Evolutionary conservation across 768 basidiomycete genomes (phyloP), one percentile per base, ranked within the genome.

Genomic region (Coprinopsis cinerea): DNA sequence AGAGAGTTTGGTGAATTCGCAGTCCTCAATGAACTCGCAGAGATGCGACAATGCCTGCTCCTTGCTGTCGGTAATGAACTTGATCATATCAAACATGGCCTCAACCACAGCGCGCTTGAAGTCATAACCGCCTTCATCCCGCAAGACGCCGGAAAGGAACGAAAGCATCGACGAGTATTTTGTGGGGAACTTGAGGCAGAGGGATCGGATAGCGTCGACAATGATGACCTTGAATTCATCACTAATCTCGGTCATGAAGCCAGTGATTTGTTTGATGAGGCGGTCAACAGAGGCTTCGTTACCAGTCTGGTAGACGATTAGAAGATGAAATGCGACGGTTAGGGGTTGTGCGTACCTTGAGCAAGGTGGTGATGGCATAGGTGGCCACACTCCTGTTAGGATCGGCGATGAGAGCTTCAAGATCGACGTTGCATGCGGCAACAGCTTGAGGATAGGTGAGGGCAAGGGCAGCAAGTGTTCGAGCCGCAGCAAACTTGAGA

Each of bases 201-300:
- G 82, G 7, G 95, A 92, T 44, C 96, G 90, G 64, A 99, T 93
- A 51, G 96, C 96, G 53, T 97, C 93, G 49, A 99, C 96, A 43
- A 99, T 96, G 70, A 99, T 96, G 64, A 98, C 94, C 75, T 97
- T 98, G 81, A 99, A 99, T 69, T 99, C 96, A 67, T 99, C 96
- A 56, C 92, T 95, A 69, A 99, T 98, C 67, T 99, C 96, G 50
- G 86, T 80, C 94, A 99, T 96, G 75, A 99, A 99, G 34, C 92
- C 88, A 24, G 92, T 89, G 57, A 99, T 99, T 69, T 98, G 95
- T 66, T 97, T 98, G 84, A 99, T 98, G 55, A 99, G 79, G 44
- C 96, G 85, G 69, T 99, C 96, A 30, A 99, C 96, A 1, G 94
- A 98, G 5, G 93, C 93, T 67, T 99, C 96, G 67, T 97, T 98